phyloP scores from a whole-genome alignment of 2,329 filamentous ascomycete genomes.

The Pseudohalonectria lignicola region DNA sequence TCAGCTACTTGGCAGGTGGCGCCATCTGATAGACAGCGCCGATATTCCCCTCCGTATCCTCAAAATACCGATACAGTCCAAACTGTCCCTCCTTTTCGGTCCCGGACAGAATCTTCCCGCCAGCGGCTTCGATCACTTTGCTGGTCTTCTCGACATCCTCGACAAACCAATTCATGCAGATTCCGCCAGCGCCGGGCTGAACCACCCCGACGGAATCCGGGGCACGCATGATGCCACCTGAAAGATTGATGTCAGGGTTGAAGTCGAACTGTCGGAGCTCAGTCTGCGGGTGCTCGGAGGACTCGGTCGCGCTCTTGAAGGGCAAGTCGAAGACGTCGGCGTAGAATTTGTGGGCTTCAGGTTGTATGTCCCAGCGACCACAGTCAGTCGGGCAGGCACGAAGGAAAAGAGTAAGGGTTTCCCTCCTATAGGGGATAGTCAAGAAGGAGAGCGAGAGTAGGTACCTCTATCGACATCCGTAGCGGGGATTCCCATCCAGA shows the following conservation, averaged over 20 bases:
- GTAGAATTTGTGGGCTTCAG: not conserved
- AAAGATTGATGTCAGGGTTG: not conserved
- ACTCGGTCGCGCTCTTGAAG: not conserved
- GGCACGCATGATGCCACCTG: not conserved
- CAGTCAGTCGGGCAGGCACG: too few species aligned
- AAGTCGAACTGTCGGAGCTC: not conserved
- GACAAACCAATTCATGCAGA: not conserved
- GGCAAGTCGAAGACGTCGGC: not conserved
- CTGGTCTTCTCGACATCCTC: not conserved
- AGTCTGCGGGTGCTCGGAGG: not conserved
- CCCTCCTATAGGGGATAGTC: too few species aligned
- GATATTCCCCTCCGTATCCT: not conserved
- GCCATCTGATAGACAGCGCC: not conserved
- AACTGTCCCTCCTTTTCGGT: not conserved
- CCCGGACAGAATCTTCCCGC: not conserved
- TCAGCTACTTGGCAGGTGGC: too few species aligned
- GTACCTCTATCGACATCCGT: not conserved
- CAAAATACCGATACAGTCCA: not conserved
- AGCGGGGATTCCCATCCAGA: not conserved
- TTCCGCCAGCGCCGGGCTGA: not conserved
- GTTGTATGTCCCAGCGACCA: too few species aligned
- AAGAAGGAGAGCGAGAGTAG: too few species aligned
- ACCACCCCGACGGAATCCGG: not conserved
- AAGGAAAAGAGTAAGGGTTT: too few species aligned
- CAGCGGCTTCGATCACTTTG: not conserved